A percentile compares a stretch with the other conserved stretches of the same genome.
Conservation (phyloP, 495 filamentous ascomycete species). For the Aspergillus nidulans region DNA sequence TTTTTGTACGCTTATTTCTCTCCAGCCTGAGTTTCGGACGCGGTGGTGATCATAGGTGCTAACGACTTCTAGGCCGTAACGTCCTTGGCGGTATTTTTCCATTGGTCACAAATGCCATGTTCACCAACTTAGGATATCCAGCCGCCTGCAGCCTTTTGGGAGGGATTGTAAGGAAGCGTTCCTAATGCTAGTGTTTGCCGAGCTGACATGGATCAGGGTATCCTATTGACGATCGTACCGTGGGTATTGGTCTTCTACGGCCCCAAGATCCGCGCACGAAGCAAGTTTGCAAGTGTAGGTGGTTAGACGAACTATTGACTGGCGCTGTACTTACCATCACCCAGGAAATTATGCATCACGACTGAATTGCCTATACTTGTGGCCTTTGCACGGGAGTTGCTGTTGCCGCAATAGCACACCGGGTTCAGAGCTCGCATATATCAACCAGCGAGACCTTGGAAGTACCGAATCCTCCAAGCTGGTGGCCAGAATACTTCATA, state of each 20-base stretch:
- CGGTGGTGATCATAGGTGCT: background rate
- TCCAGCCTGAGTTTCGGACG: background rate
- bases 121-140: conserved; percentile 63
- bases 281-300: conserved; percentile 59
- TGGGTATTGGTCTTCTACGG: conserved; percentile 78
- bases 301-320: background rate
- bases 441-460: background rate
- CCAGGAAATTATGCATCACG: conserved; percentile 23
- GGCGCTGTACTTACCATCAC: background rate
- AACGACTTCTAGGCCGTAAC: conserved; percentile 55
- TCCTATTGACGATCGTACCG: conserved; percentile 64
- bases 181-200: background rate
- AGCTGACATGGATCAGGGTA: conserved; percentile 32
- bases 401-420: no score
- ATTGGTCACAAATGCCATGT: conserved; percentile 68
- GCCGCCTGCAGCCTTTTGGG: conserved; percentile 73
- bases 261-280: conserved; percentile 65
- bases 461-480: background rate
- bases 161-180: conserved; percentile 47
- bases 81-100: conserved; percentile 81
- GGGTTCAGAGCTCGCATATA: background rate
- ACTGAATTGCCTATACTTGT: conserved; percentile 1
- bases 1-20: conserved; percentile 46
- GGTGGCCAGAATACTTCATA: no score
- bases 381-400: background rate